A percentile compares a stretch with the other conserved stretches of the same genome.
phyloP scores from a whole-genome alignment of 805 yeast genomes.

The Suhomyces vadensis region DNA sequence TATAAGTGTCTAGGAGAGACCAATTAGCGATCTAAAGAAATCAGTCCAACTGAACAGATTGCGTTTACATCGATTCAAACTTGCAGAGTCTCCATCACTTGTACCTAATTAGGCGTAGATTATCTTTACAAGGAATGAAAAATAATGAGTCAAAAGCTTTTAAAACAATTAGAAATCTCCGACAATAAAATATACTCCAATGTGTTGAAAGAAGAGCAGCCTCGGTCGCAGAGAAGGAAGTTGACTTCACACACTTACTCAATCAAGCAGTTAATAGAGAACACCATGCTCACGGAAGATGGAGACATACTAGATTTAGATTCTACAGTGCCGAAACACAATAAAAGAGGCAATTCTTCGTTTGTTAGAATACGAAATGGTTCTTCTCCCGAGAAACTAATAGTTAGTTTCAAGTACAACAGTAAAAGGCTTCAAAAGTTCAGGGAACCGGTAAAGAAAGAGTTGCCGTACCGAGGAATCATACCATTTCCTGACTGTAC shows the following conservation, averaged over 20 bases:
- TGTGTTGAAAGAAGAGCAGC: constrained; percentile 16
- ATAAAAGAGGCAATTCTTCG: neutral
- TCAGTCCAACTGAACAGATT: no score
- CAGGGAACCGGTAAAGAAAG: constrained; percentile 33
- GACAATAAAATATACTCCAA: constrained; percentile 30
- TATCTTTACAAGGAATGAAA: neutral
- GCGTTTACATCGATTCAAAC: no score
- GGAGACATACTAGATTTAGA: neutral
- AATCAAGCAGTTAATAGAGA: constrained; percentile 18
- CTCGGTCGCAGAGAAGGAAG: constrained; percentile 24
- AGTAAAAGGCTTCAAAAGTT: neutral
- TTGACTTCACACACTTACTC: constrained; percentile 18
- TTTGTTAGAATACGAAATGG: neutral
- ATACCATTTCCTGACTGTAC: constrained; percentile 57
- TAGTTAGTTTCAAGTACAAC: constrained; percentile 1
- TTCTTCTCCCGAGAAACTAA: neutral
- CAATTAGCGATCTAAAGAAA: no score
- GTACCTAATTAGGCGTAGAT: neutral
- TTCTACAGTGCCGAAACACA: neutral
- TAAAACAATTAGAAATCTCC: constrained; percentile 31
- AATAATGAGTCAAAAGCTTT: constrained; percentile 16
- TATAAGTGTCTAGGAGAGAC: neutral
- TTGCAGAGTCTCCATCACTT: neutral
- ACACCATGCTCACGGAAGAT: constrained; percentile 13
- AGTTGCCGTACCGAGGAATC: constrained; percentile 69